Evolutionary conservation across 2,329 filamentous ascomycete genomes (phyloP).

Genomic region (Penicillium corylophilum): DNA sequence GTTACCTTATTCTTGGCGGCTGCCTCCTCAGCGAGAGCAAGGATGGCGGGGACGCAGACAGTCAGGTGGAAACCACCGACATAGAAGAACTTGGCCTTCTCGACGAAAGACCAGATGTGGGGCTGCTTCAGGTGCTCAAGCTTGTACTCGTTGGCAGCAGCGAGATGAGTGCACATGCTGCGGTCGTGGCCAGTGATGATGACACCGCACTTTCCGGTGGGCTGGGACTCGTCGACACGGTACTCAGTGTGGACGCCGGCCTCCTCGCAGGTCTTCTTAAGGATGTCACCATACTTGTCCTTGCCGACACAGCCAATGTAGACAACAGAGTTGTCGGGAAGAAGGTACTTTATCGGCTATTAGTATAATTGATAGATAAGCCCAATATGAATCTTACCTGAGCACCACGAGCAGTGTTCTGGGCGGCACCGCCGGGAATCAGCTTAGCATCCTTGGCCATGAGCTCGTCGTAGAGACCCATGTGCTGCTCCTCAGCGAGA

Average conservation of each 20-base stretch:
- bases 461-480: slow-evolving; percentile 87
- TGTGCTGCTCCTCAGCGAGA: slow-evolving; percentile 88
- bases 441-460: slow-evolving; percentile 89
- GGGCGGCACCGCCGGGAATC: slow-evolving; percentile 92
- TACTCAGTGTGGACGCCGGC: slow-evolving; percentile 93
- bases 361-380: slow-evolving; percentile 4
- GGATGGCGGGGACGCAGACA: slow-evolving; percentile 85
- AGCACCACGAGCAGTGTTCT: slow-evolving; percentile 95
- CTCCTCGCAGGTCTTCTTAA: slow-evolving; percentile 79
- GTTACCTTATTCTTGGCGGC: slow-evolving; percentile 78
- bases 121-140: slow-evolving; percentile 87
- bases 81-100: slow-evolving; percentile 86
- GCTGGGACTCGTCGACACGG: slow-evolving; percentile 77
- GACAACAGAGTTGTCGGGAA: slow-evolving; percentile 82
- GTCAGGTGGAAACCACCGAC: slow-evolving; percentile 97
- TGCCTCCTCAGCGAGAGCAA: slow-evolving; percentile 87
- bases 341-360: slow-evolving; percentile 67
- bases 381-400: slow-evolving; percentile 51
- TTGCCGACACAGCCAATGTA: slow-evolving; percentile 93
- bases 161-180: slow-evolving; percentile 91
- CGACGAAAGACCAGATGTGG: slow-evolving; percentile 86
- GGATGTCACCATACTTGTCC: slow-evolving; percentile 91
- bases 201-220: slow-evolving; percentile 92
- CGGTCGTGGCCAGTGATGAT: slow-evolving; percentile 97
- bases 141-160: slow-evolving; percentile 95